Evolutionary conservation across 139 green algal species (phyloP), one percentile per base, ranked within the genome.

Genomic region (Asterochloris sp.): DNA sequence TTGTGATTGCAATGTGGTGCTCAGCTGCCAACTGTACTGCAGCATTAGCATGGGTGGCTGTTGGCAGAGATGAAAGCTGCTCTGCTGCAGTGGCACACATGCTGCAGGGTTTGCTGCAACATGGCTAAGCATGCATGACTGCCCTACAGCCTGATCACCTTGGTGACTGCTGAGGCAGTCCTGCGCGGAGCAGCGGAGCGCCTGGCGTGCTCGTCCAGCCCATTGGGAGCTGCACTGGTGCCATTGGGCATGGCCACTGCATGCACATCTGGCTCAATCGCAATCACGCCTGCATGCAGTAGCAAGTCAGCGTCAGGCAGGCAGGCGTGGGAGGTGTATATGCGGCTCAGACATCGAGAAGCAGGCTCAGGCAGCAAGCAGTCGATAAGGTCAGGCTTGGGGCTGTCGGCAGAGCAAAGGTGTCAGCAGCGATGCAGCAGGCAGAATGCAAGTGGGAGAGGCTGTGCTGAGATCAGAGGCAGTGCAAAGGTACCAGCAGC

Each of bases 221-320:
- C 21, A 10, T 71, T 76, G 24, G 61, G n/a, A 76, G n/a, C 69
- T 28, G 24, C 23, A 54, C 24, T 76, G n/a, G 24, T 54, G 69
- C 24, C n/a, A 28, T 76, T 80, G 19, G 76, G 76, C 9, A 80
- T n/a, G 0, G 76, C 38, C 24, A 80, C 76, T 62, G 76, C 29
- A 54, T 80, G 76, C 21, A 80, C 76, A 69, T 80, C 76, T 26
- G 76, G 76, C 76, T 80, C 76, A 21, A 80, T 69, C 0, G 76
- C 76, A 24, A 80, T 69, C 15, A 80, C 24, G 10, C 76, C 76
- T 80, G 76, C 76, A 80, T 19, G 74, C 27, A 13, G 10, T 10
- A 54, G 69, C 69, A 76, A 10, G 19, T 14, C 9, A 1, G 13
- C n/a, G 16, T 47, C 24, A 29, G 15, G 24, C 24, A 23, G 4